A percentile compares a stretch with the other conserved stretches of the same genome.
Evolutionary conservation across 257 asterid genomes (phyloP).

Genomic region (Scutellaria minor): DNA sequence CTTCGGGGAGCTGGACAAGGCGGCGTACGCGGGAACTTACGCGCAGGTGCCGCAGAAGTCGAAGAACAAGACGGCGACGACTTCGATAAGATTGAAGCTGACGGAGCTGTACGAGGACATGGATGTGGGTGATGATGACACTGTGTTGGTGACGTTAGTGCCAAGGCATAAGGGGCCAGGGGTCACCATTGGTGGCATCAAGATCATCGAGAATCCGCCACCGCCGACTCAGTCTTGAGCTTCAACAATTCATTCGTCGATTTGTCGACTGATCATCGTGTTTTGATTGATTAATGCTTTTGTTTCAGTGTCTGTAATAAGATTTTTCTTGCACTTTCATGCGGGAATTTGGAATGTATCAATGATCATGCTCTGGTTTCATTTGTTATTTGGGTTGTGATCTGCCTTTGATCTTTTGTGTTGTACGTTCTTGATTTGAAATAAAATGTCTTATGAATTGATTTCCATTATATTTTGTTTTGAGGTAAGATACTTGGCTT

Average conservation of each 20-base stretch:
- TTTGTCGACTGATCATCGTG: neutral
- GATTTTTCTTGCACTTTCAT: neutral
- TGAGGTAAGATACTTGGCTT: no score
- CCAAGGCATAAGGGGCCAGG: slow-evolving; percentile 49
- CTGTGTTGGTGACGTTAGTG: slow-evolving; percentile 55
- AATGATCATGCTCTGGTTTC: neutral
- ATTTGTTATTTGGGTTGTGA: neutral
- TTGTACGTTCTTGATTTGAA: neutral
- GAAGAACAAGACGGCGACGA: slow-evolving; percentile 32
- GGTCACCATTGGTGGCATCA: slow-evolving; percentile 54
- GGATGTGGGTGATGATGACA: slow-evolving; percentile 58
- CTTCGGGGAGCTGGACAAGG: slow-evolving; percentile 37
- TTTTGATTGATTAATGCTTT: neutral
- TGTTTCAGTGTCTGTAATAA: neutral
- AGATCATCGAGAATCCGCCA: slow-evolving; percentile 40
- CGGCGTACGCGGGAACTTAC: slow-evolving; percentile 64
- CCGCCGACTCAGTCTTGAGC: slow-evolving; percentile 1
- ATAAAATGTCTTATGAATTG: neutral
- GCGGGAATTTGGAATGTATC: neutral
- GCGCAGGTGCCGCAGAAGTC: slow-evolving; percentile 60
- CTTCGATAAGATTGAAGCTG: slow-evolving; percentile 48
- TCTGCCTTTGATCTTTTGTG: neutral
- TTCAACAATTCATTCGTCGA: slow-evolving; percentile 7
- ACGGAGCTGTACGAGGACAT: slow-evolving; percentile 61
- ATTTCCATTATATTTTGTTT: no score